These are phyloP conservation scores for Polychytrium aggregatum DNA, from an alignment of 192 early-diverging fungal species.

Conservation along the genomic window DNA sequence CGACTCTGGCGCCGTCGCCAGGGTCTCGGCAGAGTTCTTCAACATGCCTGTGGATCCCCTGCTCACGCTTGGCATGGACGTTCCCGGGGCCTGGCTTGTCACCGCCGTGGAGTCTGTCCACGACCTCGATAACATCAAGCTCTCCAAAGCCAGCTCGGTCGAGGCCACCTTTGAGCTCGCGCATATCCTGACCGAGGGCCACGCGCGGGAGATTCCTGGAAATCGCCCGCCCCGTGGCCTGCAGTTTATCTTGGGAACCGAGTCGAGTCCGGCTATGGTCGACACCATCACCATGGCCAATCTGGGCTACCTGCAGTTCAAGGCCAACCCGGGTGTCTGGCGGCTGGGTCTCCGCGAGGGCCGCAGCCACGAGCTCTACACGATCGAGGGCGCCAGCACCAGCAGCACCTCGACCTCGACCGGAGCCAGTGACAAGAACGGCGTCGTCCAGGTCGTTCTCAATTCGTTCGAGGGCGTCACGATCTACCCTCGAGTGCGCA, in stretches of 20 bases:
- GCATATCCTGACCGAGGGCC: conserved; percentile 83
- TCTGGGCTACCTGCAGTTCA: conserved; percentile 91
- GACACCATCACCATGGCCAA: conserved; percentile 99
- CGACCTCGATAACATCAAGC: conserved; percentile 87
- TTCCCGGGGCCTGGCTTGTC: conserved; percentile 82
- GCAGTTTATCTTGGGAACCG: conserved; percentile 78
- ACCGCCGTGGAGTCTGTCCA: conserved; percentile 65
- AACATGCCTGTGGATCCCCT: conserved; percentile 67
- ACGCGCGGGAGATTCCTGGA: conserved; percentile 57
- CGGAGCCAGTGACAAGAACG: conserved; percentile 8
- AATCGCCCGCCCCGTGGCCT: conserved; percentile 78
- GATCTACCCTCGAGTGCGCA: conserved; percentile 68
- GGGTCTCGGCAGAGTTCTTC: conserved; percentile 56
- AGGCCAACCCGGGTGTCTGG: conserved; percentile 88
- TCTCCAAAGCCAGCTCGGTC: conserved; percentile 43
- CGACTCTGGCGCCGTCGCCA: conserved; percentile 6
- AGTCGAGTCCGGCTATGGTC: conserved; percentile 40
- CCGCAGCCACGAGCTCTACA: conserved; percentile 67
- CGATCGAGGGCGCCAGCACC: conserved; percentile 45
- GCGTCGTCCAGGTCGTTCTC: conserved; percentile 46
- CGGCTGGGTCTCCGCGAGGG: conserved; percentile 66
- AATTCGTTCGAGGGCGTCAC: conserved; percentile 72
- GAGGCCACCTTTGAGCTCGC: conserved; percentile 67
- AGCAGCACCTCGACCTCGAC: no score
- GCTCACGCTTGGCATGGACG: conserved; percentile 78